Percentiles rank a stretch among this genome's conserved stretches.
These are phyloP conservation scores for Trichophyton benhamiae DNA, from an alignment of 2,329 filamentous ascomycete species.

Conservation along the genomic window DNA sequence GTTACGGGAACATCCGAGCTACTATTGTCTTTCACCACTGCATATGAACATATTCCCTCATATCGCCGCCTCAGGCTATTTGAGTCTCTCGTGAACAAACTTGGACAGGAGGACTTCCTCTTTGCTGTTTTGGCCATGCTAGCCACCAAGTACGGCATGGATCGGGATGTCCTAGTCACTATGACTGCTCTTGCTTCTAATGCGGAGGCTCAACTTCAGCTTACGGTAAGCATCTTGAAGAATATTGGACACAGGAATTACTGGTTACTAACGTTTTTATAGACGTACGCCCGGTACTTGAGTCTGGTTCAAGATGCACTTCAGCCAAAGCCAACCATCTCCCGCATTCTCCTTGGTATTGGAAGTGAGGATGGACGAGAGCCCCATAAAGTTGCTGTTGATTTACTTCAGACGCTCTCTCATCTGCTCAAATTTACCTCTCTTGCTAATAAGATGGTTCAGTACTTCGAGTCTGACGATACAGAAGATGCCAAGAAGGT, in stretches of 20 bases:
- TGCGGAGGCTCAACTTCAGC: constrained; percentile 62
- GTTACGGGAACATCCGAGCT: constrained; percentile 77
- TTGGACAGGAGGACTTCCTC: constrained; percentile 76
- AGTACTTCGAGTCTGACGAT: constrained; percentile 25
- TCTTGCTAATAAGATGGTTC: constrained; percentile 29
- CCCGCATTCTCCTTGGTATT: constrained; percentile 57
- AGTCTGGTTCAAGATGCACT: constrained; percentile 64
- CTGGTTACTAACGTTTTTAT: constrained; percentile 16
- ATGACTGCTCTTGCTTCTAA: constrained; percentile 59
- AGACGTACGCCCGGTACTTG: constrained; percentile 65
- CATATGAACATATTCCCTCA: constrained; percentile 87
- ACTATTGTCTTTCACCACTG: constrained; percentile 87
- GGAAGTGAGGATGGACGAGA: constrained; percentile 39
- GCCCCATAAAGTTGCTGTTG: constrained; percentile 29
- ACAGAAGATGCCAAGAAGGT: constrained; percentile 52
- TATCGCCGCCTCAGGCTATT: constrained; percentile 77
- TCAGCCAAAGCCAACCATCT: constrained; percentile 60
- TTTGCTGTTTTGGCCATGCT: constrained; percentile 82
- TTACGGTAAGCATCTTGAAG: constrained; percentile 33
- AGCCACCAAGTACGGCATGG: constrained; percentile 74
- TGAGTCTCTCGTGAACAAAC: constrained; percentile 67
- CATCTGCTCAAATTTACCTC: constrained; percentile 31
- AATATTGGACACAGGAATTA: background rate
- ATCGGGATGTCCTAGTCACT: constrained; percentile 62
- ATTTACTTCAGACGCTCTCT: constrained; percentile 32